Base-by-base conservation (phyloP, 768 basidiomycete genomes). In the Macrocybe gigantea region DNA sequence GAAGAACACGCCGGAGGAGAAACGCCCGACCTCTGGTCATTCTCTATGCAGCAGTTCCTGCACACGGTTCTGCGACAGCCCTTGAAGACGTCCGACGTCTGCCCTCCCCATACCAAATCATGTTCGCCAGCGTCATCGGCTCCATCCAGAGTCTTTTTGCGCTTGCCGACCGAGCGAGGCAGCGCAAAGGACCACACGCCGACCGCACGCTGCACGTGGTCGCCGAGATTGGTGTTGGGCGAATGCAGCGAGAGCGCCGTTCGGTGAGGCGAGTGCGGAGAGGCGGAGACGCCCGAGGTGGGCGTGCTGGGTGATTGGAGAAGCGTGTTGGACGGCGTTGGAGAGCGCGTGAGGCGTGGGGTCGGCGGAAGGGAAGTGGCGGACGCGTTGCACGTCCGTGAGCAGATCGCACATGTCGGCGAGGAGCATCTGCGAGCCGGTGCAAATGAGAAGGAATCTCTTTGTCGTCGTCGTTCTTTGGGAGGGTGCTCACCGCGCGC, bases 11-110 rank as follows among this genome's bases (percentile, higher is more conserved):
- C 31, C 51, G 31, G 44, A 45, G 11, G 38, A 47, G 33, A 35
- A 34, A 39, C 5, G 6, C 56, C 70, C 22, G 34, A 75, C 74
- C 66, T 71, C 40, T 65, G 64, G 15, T 64, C 56, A 56, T 68
- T 59, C 54, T 77, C 75, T 30, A 64, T 62, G 56, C 72, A 75
- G 44, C 74, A 77, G 38, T 64, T 65, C n/a, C 69, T 61, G 58
- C 75, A 77, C 5, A 75, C 56, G 7, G 55, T 55, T 45, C 68
- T 66, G 6, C 69, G 69, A 53, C 74, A 77, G 3, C 74, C 73
- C 29, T 60, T 56, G 33, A 43, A 45, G 34, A 56, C 58, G 6
- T 46, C 33, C 12, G 45, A 13, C 0, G 7, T 12, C 32, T 49
- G 36, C 29, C 54, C 35, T 30, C 37, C 43, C 5, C 40, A 15